Base-by-base conservation (phyloP, 148 eudicot species). In the Chenopodium formosanum region DNA sequence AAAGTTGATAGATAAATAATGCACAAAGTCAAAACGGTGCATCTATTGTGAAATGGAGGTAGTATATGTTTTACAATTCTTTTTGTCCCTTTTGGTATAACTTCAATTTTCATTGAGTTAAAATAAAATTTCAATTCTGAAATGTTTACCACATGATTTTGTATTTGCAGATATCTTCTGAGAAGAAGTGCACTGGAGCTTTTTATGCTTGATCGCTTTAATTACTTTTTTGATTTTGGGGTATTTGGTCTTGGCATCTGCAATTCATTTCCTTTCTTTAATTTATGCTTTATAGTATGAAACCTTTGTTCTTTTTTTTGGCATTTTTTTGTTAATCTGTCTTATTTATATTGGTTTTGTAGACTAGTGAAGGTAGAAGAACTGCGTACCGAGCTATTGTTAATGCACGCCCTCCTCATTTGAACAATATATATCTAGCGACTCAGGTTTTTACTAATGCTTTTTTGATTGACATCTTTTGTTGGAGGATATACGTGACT, bases 221-320 rank as follows among this genome's bases (percentile, higher is more conserved):
- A 94, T 75, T 92, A 86, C 90, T 96, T 96, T 86, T 92, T 94
- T 86, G 99, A 96, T 85, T 96, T 94, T 84, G 98, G 98, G 95
- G 99, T 96, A 92, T 58, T 85, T 78, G 53, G 81, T 34, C 80
- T 81, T 78, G 53, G 31, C 68, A 32, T 34, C 75, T 31, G 53
- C 62, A n/a, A 20, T 58, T 29, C 65, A 40, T 40, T 60, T 29
- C 53, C 53, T 12, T 48, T 48, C 2, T 12, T 37, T 37, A 37
- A 37, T 37, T 37, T 25, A 25, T 25, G 2, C 14, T 48, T 50
- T 50, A 50, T 56, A 56, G 0, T 56, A 56, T 13, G 17, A 56
- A 56, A 56, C 62, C 22, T 14, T 56, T 56, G 17, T 56, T 56
- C 3, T 7, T 56, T 56, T 63, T 76, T 37, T 37, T 63, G 23